Evolutionary conservation across 345 rosid species (phyloP), one percentile per base, ranked within the genome.

Genomic region (Moricandia arvensis): DNA sequence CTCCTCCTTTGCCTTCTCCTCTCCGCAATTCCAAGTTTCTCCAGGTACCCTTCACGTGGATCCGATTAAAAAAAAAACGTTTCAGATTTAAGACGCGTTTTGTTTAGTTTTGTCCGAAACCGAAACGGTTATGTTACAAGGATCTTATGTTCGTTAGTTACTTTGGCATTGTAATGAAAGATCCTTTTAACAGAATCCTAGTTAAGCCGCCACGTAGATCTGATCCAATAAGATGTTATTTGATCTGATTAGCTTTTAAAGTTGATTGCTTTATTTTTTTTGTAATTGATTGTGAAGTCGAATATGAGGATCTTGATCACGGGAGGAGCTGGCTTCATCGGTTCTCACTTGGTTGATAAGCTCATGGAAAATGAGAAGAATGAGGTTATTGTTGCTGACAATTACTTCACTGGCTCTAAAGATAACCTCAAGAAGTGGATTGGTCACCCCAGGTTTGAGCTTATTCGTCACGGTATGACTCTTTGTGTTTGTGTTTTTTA

Each of bases 301-400:
- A 95, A 92, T 75, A 90, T 90, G 97, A 90, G 99, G 72, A 95
- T 95, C 79, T 80, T 95, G 85, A 82, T 95, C 18, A 84, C 93
- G 16, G 99, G 99, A 73, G 99, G 99, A 79, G 99, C 99, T 79
- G 98, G 99, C n/a, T 95, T 90, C 83, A 95, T 95, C 15, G 99
- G 99, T 1, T 95, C 99, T 31, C 99, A 95, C 63, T 83, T 92
- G 68, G 99, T 92, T 63, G 99, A 95, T 86, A 90, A 71, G 81
- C 82, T 92, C 4, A 95, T 92, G 99, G 94, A 90, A 75, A 90
- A 92, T 71, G 97, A 90, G 75, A 90, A 90, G 86, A 92, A 95
- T 63, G 96, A 90, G 91, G 93, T 94, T 43, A 79, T 89, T 66
- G 98, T 91, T 59, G 97, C 69, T 63, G 97, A 94, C 71, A 91